A percentile compares a stretch with the other conserved stretches of the same genome.
Evolutionary conservation across 129 eudicot genomes (phyloP).

Genomic region (Chrysanthemum seticuspe): DNA sequence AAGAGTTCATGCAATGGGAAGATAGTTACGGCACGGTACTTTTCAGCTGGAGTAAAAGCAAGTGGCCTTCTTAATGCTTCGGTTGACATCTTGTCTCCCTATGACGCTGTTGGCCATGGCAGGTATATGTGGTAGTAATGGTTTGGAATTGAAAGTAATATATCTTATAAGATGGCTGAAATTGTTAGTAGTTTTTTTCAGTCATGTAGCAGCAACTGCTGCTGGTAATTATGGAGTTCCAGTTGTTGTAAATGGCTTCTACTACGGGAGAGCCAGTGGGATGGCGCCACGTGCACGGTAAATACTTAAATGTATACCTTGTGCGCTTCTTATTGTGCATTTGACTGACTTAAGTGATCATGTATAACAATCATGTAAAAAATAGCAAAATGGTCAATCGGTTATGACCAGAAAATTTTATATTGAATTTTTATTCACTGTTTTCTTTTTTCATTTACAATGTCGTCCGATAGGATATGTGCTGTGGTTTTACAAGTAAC

Average conservation of each 20-base stretch:
- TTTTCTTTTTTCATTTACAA: too few species aligned
- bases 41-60: conserved; percentile 78
- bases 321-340: conserved; percentile 1
- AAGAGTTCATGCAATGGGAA: conserved; percentile 81
- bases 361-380: neutral
- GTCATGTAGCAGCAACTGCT: conserved; percentile 93
- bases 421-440: too few species aligned
- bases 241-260: conserved; percentile 77
- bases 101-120: conserved; percentile 93
- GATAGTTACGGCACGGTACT: conserved; percentile 80
- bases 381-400: too few species aligned
- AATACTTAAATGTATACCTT: conserved; percentile 5
- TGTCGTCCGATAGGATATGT: neutral
- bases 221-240: conserved; percentile 97
- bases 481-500: conserved; percentile 38
- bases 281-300: conserved; percentile 98
- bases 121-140: conserved; percentile 40
- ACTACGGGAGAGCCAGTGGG: conserved; percentile 88
- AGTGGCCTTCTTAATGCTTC: conserved; percentile 56
- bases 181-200: conserved; percentile 30
- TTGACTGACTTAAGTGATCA: conserved; percentile 1
- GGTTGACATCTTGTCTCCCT: conserved; percentile 75
- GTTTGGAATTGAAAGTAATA: neutral
- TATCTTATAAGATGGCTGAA: neutral
- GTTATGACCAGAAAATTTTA: too few species aligned